Evolutionary conservation across 2,329 filamentous ascomycete genomes (phyloP).

Genomic region (Colletotrichum cuscutae): DNA sequence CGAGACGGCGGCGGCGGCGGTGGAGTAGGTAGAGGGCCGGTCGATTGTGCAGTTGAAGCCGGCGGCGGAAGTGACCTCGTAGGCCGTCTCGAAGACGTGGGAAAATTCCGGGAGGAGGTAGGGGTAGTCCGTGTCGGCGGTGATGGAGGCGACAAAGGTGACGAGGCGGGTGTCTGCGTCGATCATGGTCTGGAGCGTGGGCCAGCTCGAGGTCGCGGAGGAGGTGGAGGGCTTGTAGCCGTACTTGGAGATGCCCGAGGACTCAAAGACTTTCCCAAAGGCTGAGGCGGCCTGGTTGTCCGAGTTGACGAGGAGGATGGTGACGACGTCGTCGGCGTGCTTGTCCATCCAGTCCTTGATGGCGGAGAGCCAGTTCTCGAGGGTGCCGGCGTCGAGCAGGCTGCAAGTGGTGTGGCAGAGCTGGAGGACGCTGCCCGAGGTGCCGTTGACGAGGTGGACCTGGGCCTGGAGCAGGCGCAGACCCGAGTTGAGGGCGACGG

Average conservation of each 20-base stretch:
- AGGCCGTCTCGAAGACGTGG: constrained; percentile 79
- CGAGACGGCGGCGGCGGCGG: constrained; percentile 62
- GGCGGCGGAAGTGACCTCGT: constrained; percentile 67
- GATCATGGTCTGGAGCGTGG: constrained; percentile 78
- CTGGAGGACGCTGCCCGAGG: constrained; percentile 56
- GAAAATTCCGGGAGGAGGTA: constrained; percentile 73
- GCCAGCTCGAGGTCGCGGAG: constrained; percentile 66
- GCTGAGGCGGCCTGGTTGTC: constrained; percentile 65
- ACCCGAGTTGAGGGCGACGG: constrained; percentile 75
- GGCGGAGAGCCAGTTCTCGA: constrained; percentile 70
- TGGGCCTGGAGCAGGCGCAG: constrained; percentile 78
- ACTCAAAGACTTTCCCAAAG: constrained; percentile 64
- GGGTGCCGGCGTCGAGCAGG: constrained; percentile 74
- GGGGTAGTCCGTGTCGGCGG: constrained; percentile 53
- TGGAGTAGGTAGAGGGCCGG: constrained; percentile 66
- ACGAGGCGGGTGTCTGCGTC: constrained; percentile 71
- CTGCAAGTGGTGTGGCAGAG: constrained; percentile 77
- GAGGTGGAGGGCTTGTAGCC: constrained; percentile 66
- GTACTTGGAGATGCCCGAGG: constrained; percentile 69
- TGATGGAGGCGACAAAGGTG: constrained; percentile 72
- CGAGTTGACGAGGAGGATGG: constrained; percentile 77
- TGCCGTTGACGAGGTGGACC: constrained; percentile 70
- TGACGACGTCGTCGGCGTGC: constrained; percentile 81
- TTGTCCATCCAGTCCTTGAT: constrained; percentile 76
- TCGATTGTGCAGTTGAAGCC: constrained; percentile 80